These are phyloP conservation scores for Pascua guehoae DNA, from an alignment of 1,284 basidiomycete genomes.

Conservation along the genomic window DNA sequence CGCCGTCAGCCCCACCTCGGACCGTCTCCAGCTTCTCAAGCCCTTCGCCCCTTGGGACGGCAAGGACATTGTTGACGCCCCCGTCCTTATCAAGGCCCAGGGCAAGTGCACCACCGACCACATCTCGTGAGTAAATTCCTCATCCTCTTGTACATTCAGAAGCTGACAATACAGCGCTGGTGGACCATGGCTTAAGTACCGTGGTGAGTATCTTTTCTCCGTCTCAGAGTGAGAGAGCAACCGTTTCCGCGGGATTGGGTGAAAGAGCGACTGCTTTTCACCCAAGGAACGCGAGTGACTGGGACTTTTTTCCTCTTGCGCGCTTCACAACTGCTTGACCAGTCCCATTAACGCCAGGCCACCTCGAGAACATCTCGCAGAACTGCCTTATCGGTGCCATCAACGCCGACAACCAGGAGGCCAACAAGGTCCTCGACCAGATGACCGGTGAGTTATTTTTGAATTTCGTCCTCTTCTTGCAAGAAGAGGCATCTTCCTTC, in stretches of 20 bases:
- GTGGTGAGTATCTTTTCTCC: conserved; percentile 51
- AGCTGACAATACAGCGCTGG: conserved; percentile 49
- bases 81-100: conserved; percentile 94
- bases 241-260: too few relatives aligned
- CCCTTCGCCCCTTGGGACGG: conserved; percentile 93
- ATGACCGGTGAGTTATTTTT: conserved; percentile 63
- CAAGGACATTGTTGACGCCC: conserved; percentile 82
- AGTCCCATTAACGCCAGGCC: conserved; percentile 50
- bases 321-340: too few relatives aligned
- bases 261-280: too few relatives aligned
- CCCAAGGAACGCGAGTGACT: too few relatives aligned
- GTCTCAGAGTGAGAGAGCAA: too few relatives aligned
- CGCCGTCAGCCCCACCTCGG: conserved; percentile 79
- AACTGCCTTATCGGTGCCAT: conserved; percentile 98
- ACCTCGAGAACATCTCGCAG: conserved; percentile 93
- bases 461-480: background rate
- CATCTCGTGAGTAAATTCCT: conserved; percentile 27
- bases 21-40: conserved; percentile 90
- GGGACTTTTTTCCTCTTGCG: too few relatives aligned
- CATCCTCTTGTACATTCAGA: conserved; percentile 50
- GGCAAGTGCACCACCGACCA: conserved; percentile 89
- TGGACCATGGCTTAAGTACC: conserved; percentile 99
- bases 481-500: too few relatives aligned
- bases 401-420: conserved; percentile 90
- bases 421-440: conserved; percentile 93